A percentile compares a stretch with the other conserved stretches of the same genome.
Evolutionary conservation across 192 early-diverging fungal genomes (phyloP).

Genomic region (Backusella psychrophila): DNA sequence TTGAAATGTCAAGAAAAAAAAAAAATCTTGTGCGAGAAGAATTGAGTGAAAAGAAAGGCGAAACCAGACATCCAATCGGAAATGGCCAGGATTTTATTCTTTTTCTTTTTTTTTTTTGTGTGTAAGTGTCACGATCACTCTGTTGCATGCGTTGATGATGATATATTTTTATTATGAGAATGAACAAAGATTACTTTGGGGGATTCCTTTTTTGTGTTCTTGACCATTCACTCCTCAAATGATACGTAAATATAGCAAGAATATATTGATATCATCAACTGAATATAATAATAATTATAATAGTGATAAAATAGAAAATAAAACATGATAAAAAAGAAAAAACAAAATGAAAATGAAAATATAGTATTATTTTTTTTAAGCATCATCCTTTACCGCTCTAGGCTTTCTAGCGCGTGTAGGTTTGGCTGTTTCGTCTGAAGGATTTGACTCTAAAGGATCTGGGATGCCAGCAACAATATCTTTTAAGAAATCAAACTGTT

Average conservation of each 20-base stretch:
- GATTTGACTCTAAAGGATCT: slow-evolving; percentile 51
- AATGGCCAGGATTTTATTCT: neutral
- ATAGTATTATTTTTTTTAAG: neutral
- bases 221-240: neutral
- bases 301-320: neutral
- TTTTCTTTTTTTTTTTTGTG: neutral
- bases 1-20: neutral
- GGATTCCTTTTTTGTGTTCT: neutral
- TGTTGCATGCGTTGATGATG: neutral
- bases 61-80: neutral
- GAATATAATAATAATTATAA: neutral
- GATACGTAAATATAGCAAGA: neutral
- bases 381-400: slow-evolving; percentile 5
- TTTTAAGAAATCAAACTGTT: slow-evolving; percentile 93
- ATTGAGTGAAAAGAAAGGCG: neutral
- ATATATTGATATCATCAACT: neutral
- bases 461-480: slow-evolving; percentile 82
- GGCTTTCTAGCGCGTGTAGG: slow-evolving; percentile 3
- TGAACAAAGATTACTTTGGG: neutral
- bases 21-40: neutral
- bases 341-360: neutral
- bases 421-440: slow-evolving; percentile 1
- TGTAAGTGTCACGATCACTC: neutral
- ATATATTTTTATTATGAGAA: no score
- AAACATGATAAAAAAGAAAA: neutral